A percentile compares a stretch with the other conserved stretches of the same genome.
Evolutionary conservation across 2,329 filamentous ascomycete genomes (phyloP).

Genomic region (Lasiodiplodia theobromae): DNA sequence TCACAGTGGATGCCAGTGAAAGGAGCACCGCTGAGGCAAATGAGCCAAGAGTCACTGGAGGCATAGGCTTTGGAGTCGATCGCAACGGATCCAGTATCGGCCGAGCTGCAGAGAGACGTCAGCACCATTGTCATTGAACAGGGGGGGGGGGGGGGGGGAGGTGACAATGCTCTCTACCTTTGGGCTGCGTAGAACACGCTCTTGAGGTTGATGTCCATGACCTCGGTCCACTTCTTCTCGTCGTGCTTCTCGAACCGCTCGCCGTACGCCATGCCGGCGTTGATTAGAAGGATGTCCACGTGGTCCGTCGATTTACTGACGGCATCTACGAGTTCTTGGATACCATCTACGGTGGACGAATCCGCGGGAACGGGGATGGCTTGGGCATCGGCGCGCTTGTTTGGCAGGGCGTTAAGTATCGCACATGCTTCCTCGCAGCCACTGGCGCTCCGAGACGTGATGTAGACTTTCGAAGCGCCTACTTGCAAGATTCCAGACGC

Average conservation of each 20-base stretch:
- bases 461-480: conserved; percentile 49
- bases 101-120: not conserved
- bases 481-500: conserved; percentile 50
- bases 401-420: conserved; percentile 46
- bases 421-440: conserved; percentile 48
- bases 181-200: conserved; percentile 49
- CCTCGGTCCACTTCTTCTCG: conserved; percentile 46
- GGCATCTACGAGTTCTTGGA: conserved; percentile 43
- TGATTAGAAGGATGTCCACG: conserved; percentile 49
- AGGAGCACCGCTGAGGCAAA: conserved; percentile 28
- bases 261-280: conserved; percentile 50
- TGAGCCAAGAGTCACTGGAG: conserved; percentile 21
- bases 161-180: conserved; percentile 35
- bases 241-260: conserved; percentile 47
- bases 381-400: conserved; percentile 44
- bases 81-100: conserved; percentile 13
- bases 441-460: conserved; percentile 48
- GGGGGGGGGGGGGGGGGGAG: too few species aligned
- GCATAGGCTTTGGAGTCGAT: conserved; percentile 19
- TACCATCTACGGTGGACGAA: conserved; percentile 47
- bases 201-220: conserved; percentile 50
- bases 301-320: conserved; percentile 39
- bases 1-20: conserved; percentile 29
- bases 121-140: not conserved
- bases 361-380: conserved; percentile 48